These are phyloP conservation scores for Emericellopsis atlantica DNA, from an alignment of 2,329 filamentous ascomycete species.

Conservation along the genomic window DNA sequence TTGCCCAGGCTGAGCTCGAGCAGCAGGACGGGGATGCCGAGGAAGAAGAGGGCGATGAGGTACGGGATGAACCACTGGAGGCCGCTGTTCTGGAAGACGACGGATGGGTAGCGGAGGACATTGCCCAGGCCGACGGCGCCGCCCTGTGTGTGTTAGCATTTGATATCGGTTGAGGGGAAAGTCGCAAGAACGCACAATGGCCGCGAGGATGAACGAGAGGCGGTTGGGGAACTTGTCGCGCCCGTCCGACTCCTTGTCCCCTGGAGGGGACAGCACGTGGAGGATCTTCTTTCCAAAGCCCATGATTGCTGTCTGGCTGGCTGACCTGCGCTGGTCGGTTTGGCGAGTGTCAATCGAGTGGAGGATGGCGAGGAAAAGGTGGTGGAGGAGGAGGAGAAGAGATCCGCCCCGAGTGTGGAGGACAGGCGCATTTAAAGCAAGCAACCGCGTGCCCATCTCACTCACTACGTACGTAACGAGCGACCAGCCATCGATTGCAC, in stretches of 20 bases:
- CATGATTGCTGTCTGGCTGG: too few species aligned
- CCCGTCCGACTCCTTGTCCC: conserved; percentile 11
- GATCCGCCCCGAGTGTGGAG: too few species aligned
- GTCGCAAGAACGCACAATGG: conserved; percentile 6
- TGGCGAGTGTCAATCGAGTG: too few species aligned
- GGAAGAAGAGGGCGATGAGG: conserved; percentile 31
- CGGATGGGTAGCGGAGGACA: conserved; percentile 39
- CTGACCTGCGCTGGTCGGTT: too few species aligned
- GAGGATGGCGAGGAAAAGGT: too few species aligned
- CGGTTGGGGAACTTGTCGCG: conserved; percentile 13
- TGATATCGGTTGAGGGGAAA: too few species aligned
- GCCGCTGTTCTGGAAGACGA: conserved; percentile 43
- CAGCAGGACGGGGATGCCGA: conserved; percentile 39
- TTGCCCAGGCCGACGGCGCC: conserved; percentile 41
- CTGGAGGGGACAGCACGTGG: conserved; percentile 9
- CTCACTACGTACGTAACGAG: too few species aligned
- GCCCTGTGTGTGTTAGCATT: conserved; percentile 19
- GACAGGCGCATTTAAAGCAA: too few species aligned
- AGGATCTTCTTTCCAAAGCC: conserved; percentile 8
- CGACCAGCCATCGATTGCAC: too few species aligned
- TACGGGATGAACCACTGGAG: conserved; percentile 46
- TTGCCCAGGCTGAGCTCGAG: conserved; percentile 56
- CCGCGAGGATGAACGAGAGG: conserved; percentile 12
- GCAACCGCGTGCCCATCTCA: too few species aligned
- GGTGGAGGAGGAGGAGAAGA: too few species aligned